Conservation (phyloP, 257 asterid species). For the Solanum bulbocastanum region DNA sequence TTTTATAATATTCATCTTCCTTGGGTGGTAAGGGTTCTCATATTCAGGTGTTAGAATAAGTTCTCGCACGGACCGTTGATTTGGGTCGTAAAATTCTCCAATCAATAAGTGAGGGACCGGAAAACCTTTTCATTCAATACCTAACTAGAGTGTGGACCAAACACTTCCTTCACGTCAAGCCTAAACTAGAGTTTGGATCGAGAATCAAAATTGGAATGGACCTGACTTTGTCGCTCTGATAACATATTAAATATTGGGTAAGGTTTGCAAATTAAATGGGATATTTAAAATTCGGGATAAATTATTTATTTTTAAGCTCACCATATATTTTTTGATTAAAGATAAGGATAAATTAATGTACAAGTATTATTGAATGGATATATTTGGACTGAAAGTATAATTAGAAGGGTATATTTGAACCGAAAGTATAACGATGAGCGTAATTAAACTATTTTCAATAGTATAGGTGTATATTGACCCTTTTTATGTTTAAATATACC, state of each 20-base stretch:
- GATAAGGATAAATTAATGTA: too few species aligned
- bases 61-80: neutral
- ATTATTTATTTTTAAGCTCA: neutral
- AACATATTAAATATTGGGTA: too few species aligned
- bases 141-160: neutral
- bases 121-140: neutral
- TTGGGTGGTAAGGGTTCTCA: neutral
- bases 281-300: neutral
- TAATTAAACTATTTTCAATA: too few species aligned
- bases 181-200: neutral
- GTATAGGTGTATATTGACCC: neutral
- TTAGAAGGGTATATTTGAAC: neutral
- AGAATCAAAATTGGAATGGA: neutral
- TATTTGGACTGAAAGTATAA: too few species aligned
- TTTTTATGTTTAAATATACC: too few species aligned
- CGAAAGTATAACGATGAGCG: neutral
- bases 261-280: too few species aligned
- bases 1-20: too few species aligned
- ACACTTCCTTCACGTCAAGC: neutral
- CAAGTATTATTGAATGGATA: too few species aligned
- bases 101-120: neutral
- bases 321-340: too few species aligned
- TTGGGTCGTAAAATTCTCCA: neutral
- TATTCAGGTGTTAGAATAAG: neutral
- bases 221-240: neutral